phyloP scores from a whole-genome alignment of 2,329 filamentous ascomycete genomes.

The Aureobasidium lini region DNA sequence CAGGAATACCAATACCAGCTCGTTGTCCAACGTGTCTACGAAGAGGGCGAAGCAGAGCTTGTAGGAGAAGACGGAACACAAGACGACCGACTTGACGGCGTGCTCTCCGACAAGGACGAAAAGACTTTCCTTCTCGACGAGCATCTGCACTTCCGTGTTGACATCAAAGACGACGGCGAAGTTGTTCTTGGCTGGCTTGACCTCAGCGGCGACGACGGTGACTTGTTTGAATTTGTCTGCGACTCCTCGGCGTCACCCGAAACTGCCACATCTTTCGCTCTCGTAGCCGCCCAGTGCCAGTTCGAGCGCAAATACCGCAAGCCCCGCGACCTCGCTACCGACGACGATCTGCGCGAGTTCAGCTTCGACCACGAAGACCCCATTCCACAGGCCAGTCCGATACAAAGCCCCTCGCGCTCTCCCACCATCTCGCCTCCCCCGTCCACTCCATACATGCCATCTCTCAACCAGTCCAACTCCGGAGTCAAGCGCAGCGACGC shows the following conservation, averaged over 20 bases:
- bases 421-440: constrained; percentile 28
- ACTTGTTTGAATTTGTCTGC: constrained; percentile 97
- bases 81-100: constrained; percentile 56
- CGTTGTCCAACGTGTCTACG: constrained; percentile 90
- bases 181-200: constrained; percentile 92
- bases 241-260: constrained; percentile 62
- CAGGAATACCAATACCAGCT: constrained; percentile 98
- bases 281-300: constrained; percentile 83
- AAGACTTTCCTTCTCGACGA: constrained; percentile 96
- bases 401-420: constrained; percentile 40
- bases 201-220: constrained; percentile 83
- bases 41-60: constrained; percentile 91
- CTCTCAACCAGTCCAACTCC: constrained; percentile 11
- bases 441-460: not conserved
- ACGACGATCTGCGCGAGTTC: constrained; percentile 74
- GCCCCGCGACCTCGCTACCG: constrained; percentile 69
- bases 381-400: constrained; percentile 53
- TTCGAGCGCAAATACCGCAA: constrained; percentile 94
- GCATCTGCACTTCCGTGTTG: constrained; percentile 76
- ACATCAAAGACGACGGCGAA: constrained; percentile 70
- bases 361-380: constrained; percentile 60
- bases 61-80: constrained; percentile 86
- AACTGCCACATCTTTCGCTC: constrained; percentile 72
- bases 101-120: constrained; percentile 81
- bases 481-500: constrained; percentile 17